Base-by-base conservation (phyloP, 139 green algal genomes). In the Gonium pectorale region DNA sequence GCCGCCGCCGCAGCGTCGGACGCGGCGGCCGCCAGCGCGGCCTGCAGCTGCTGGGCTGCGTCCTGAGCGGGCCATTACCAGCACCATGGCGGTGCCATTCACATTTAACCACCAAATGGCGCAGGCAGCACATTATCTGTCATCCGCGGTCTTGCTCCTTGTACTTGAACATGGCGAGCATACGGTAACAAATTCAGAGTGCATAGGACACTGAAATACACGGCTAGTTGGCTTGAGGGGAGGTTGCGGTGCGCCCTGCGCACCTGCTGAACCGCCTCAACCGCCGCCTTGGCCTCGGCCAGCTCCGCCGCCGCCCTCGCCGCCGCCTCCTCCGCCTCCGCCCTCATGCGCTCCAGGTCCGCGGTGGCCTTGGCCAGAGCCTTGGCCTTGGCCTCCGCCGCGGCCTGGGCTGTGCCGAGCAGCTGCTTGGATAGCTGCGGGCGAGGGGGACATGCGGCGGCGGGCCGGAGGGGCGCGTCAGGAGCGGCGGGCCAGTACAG, bases 391-490 rank as follows among this genome's bases (percentile, higher is more conserved):
- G 0, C 7, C 1, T 81, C 74, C 0, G 74, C 74, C 2, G 54
- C 43, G 19, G 37, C 44, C 40, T 81, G 74, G 56, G 74, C 74
- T 26, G 38, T 70, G 74, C 27, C 17, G 5, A 81, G 59, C 13
- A 82, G 75, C 59, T 82, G 75, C 56, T 82, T 82, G 9, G 75
- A 38, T 2, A 71, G 38, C 75, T 82, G 56, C 51, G 51, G 35
- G 3, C 27, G n/a, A n/a, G n/a, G n/a, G n/a, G n/a, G n/a, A n/a
- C n/a, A n/a, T n/a, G n/a, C n/a, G n/a, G n/a, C n/a, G n/a, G n/a
- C n/a, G n/a, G n/a, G n/a, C n/a, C n/a, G n/a, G n/a, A n/a, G n/a
- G n/a, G n/a, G n/a, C n/a, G n/a, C n/a, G n/a, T n/a, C n/a, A n/a
- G n/a, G n/a, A n/a, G n/a, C n/a, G n/a, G n/a, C n/a, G n/a, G n/a